A percentile compares a stretch with the other conserved stretches of the same genome.
phyloP scores from a whole-genome alignment of 495 filamentous ascomycete species.

The Hyaloscypha finlandica region DNA sequence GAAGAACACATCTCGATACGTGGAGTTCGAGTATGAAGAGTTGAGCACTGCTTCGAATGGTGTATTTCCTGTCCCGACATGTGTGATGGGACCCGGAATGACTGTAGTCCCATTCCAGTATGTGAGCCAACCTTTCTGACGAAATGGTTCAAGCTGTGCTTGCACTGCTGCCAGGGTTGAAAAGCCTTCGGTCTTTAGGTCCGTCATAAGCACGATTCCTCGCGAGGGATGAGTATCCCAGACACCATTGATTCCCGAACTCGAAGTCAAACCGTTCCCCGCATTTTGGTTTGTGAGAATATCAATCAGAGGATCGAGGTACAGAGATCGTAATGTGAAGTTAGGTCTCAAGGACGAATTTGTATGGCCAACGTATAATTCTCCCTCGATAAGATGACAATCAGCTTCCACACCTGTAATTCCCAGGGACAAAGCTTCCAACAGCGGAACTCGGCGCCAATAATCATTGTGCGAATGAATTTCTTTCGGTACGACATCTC shows the following conservation, averaged over 20 bases:
- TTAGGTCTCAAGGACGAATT: conserved; percentile 49
- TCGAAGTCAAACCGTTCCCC: background rate
- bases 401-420: conserved; percentile 69
- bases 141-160: conserved; percentile 43
- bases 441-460: conserved; percentile 44
- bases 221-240: conserved; percentile 44
- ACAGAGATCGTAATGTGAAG: conserved; percentile 56
- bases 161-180: conserved; percentile 42
- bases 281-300: conserved; percentile 53
- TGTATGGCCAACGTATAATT: conserved; percentile 63
- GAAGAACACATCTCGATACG: conserved; percentile 53
- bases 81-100: conserved; percentile 43
- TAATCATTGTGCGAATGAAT: conserved; percentile 34
- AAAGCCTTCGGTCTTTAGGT: conserved; percentile 45
- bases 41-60: conserved; percentile 46
- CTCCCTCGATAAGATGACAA: conserved; percentile 55
- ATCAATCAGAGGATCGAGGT: conserved; percentile 56
- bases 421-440: conserved; percentile 53
- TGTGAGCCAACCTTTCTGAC: conserved; percentile 42
- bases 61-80: conserved; percentile 48
- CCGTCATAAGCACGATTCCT: conserved; percentile 45
- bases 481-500: conserved; percentile 23
- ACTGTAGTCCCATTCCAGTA: conserved; percentile 42
- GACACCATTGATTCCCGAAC: conserved; percentile 36
- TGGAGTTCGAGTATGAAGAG: conserved; percentile 39